These are phyloP conservation scores for Tympanopsis confertula DNA, from an alignment of 2,329 filamentous ascomycete genomes.

Conservation along the genomic window DNA sequence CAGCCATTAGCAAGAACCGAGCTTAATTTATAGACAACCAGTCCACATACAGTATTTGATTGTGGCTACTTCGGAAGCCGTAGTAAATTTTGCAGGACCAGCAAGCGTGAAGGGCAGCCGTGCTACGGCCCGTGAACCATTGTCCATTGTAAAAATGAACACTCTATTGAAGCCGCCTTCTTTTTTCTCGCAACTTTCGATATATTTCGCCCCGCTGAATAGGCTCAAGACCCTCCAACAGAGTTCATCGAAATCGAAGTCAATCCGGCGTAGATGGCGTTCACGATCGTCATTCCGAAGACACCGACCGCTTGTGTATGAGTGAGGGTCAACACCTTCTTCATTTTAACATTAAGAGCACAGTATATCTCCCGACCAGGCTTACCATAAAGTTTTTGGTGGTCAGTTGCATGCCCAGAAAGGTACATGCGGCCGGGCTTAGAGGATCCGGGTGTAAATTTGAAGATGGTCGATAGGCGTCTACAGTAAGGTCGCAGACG, in stretches of 20 bases:
- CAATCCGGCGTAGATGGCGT: conserved; percentile 18
- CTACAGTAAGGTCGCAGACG: too few species aligned
- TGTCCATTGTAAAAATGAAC: conserved; percentile 26
- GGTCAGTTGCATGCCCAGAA: too few species aligned
- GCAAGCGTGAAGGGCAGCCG: conserved; percentile 25
- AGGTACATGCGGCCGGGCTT: too few species aligned
- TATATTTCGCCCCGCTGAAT: conserved; percentile 18
- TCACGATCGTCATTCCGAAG: conserved; percentile 21
- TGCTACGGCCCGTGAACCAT: conserved; percentile 21
- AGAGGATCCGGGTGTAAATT: too few species aligned
- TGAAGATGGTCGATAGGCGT: too few species aligned
- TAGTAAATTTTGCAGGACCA: conserved; percentile 21
- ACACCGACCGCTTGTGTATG: conserved; percentile 22
- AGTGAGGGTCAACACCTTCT: conserved; percentile 13
- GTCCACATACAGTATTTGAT: conserved; percentile 24
- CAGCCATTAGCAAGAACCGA: conserved; percentile 3
- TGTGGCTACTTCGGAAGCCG: conserved; percentile 30
- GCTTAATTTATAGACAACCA: background rate
- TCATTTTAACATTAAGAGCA: too few species aligned
- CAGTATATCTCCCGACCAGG: too few species aligned
- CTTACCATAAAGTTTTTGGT: too few species aligned
- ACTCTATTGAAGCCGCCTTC: conserved; percentile 30
- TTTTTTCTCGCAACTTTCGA: conserved; percentile 23
- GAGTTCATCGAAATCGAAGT: conserved; percentile 25
- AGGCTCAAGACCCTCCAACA: conserved; percentile 19